Evolutionary conservation across 176 grass and related monocot species (phyloP).

Genomic region (Cymbopogon citratus): DNA sequence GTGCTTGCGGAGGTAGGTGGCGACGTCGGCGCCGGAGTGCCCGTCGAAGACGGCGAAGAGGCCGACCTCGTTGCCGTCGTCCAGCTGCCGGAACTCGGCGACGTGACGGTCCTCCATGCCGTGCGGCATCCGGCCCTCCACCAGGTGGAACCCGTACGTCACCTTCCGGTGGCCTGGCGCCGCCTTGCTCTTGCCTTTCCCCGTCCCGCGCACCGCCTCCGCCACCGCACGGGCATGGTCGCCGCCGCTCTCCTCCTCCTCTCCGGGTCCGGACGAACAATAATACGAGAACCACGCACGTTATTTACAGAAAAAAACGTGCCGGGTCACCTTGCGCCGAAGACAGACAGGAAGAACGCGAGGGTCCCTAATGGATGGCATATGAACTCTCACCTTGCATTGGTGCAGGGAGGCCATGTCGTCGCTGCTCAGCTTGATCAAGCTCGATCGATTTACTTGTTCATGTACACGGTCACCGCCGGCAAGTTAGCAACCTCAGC

Average conservation of each 20-base stretch:
- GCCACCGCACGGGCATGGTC: background rate
- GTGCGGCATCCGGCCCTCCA: no score
- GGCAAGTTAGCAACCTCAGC: background rate
- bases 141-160: no score
- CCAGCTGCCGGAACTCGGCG: no score
- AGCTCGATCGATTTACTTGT: no score
- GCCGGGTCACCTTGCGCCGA: background rate
- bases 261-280: background rate
- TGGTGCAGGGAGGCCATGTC: conserved; percentile 8
- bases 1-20: no score
- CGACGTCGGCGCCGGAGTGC: no score
- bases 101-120: no score
- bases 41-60: no score
- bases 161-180: no score
- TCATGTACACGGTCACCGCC: background rate
- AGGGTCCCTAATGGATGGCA: background rate
- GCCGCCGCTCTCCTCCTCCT: background rate
- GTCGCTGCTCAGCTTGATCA: background rate
- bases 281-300: background rate
- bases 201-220: conserved; percentile 15
- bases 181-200: background rate
- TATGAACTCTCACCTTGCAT: background rate
- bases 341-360: background rate
- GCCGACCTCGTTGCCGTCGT: no score
- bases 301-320: background rate